A percentile compares a stretch with the other conserved stretches of the same genome.
phyloP scores from a whole-genome alignment of 23 red algal genomes.

The Gracilaria domingensis region DNA sequence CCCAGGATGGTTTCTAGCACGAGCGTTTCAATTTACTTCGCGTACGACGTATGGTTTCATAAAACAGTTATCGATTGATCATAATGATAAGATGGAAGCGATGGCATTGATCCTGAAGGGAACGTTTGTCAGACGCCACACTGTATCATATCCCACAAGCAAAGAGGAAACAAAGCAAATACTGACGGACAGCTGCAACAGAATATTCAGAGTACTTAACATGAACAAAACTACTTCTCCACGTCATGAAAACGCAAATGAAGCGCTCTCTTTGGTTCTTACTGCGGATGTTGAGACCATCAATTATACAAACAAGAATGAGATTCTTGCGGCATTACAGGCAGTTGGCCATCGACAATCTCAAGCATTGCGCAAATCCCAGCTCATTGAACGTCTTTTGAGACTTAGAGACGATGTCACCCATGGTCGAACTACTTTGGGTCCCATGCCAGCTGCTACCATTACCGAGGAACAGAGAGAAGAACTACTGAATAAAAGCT shows the following conservation, averaged over 20 bases:
- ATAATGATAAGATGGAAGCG: not conserved
- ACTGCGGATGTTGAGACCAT: too few relatives aligned
- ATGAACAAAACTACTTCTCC: too few relatives aligned
- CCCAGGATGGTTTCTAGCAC: too few relatives aligned
- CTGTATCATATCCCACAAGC: not conserved
- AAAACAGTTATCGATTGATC: not conserved
- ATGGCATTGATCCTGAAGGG: not conserved
- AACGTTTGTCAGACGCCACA: not conserved
- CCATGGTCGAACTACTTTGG: too few relatives aligned
- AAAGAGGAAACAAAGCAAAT: not conserved
- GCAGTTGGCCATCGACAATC: constrained; percentile 12
- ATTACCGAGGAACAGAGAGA: not conserved
- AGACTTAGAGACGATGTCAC: not conserved
- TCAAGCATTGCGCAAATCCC: not conserved
- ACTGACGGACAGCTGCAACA: too few relatives aligned
- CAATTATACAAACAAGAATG: too few relatives aligned
- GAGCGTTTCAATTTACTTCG: too few relatives aligned
- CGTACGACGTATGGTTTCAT: not conserved
- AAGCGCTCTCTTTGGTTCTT: too few relatives aligned
- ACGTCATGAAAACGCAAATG: too few relatives aligned
- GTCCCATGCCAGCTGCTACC: not conserved
- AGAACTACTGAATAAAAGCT: not conserved
- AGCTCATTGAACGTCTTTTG: constrained; percentile 24
- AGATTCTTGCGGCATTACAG: not conserved
- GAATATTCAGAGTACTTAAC: too few relatives aligned